A percentile compares a stretch with the other conserved stretches of the same genome.
phyloP scores from a whole-genome alignment of 768 basidiomycete species.

The Candolleomyces efflorescens region DNA sequence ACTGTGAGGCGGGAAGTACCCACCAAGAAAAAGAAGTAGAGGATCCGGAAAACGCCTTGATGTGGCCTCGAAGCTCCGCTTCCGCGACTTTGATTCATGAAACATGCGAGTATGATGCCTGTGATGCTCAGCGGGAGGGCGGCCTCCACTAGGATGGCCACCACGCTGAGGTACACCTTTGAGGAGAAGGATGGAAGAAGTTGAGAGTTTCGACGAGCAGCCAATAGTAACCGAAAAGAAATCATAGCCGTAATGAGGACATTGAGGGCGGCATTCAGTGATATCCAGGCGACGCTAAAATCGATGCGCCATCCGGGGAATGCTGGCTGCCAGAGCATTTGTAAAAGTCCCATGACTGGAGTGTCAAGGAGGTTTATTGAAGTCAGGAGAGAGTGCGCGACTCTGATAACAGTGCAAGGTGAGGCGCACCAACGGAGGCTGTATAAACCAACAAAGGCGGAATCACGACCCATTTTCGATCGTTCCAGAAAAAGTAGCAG shows the following conservation, averaged over 20 bases:
- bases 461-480: conserved; percentile 6
- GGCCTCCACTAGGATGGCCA: conserved; percentile 8
- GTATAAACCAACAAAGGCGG: not conserved
- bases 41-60: conserved; percentile 7
- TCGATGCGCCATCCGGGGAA: conserved; percentile 8
- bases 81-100: conserved; percentile 5
- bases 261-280: conserved; percentile 3
- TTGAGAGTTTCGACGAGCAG: conserved; percentile 2
- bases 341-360: conserved; percentile 6
- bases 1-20: no score
- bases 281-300: conserved; percentile 7
- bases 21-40: conserved; percentile 10
- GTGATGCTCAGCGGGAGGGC: conserved; percentile 2
- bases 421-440: conserved; percentile 4
- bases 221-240: conserved; percentile 1
- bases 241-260: conserved; percentile 7
- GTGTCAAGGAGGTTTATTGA: not conserved
- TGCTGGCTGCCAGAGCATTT: conserved; percentile 5
- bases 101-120: conserved; percentile 4
- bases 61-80: conserved; percentile 2
- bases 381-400: not conserved
- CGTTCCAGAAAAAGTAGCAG: conserved; percentile 9
- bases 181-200: not conserved
- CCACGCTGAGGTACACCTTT: conserved; percentile 6
- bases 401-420: no score